Evolutionary conservation across 2,329 filamentous ascomycete genomes (phyloP).

Genomic region (Aspergillus neoniger): DNA sequence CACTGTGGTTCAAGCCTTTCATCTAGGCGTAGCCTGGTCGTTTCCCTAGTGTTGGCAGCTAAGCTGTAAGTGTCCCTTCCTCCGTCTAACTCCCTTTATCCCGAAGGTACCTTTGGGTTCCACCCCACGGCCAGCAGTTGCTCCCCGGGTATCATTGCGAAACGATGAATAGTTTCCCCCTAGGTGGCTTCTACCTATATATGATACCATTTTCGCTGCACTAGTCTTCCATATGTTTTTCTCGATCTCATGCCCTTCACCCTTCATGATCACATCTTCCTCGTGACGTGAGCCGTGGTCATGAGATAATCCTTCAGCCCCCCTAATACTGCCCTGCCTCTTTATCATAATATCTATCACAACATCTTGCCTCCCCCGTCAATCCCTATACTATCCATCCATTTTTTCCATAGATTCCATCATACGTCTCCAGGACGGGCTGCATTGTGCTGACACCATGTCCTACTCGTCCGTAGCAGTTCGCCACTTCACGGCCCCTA

Average conservation of each 20-base stretch:
- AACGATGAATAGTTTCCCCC: neutral
- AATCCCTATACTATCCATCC: constrained; percentile 75
- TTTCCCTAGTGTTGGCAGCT: neutral
- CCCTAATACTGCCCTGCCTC: constrained; percentile 76
- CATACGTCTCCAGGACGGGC: constrained; percentile 16
- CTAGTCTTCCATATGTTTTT: constrained; percentile 1
- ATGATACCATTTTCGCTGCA: neutral
- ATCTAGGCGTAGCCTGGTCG: constrained; percentile 6
- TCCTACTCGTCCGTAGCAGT: constrained; percentile 64
- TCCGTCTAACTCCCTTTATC: constrained; percentile 1
- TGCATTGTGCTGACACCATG: constrained; percentile 54
- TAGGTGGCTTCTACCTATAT: neutral
- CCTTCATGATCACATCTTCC: constrained; percentile 11
- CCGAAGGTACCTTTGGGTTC: constrained; percentile 3
- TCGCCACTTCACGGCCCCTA: constrained; percentile 70
- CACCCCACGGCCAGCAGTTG: constrained; percentile 3
- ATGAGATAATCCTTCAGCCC: constrained; percentile 63
- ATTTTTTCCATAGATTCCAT: constrained; percentile 66
- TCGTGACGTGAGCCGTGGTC: constrained; percentile 17
- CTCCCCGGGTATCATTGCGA: neutral
- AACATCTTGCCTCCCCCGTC: constrained; percentile 84
- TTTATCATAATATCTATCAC: constrained; percentile 92
- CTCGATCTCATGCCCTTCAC: neutral
- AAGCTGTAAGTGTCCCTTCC: constrained; percentile 1
- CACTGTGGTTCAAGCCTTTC: constrained; percentile 15